Conservation (phyloP, 305 asterid species). For the Fraxinus baroniana region DNA sequence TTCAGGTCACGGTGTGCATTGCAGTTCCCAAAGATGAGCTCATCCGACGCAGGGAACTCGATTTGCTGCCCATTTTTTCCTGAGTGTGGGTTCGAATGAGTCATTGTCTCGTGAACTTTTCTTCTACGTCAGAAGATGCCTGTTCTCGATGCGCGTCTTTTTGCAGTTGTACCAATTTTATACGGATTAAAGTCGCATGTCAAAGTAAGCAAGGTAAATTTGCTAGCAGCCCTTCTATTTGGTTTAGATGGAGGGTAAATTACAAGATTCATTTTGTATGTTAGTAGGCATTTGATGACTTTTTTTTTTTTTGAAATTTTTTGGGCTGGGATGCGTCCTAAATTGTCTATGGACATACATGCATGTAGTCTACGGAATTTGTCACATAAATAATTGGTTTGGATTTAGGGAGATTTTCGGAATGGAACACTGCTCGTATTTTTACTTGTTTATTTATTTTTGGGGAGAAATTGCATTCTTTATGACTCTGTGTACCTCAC, state of each 20-base stretch:
- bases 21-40: conserved; percentile 22
- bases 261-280: conserved; percentile 30
- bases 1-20: conserved; percentile 29
- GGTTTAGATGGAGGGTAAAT: conserved; percentile 35
- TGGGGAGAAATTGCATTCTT: not conserved
- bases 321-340: conserved; percentile 30
- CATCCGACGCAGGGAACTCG: conserved; percentile 22
- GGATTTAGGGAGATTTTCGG: conserved; percentile 30
- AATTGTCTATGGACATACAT: conserved; percentile 24
- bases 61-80: conserved; percentile 31
- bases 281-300: conserved; percentile 28
- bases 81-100: conserved; percentile 26
- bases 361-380: conserved; percentile 28
- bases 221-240: conserved; percentile 21
- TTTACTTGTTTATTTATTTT: not conserved
- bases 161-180: conserved; percentile 43
- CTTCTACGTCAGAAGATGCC: conserved; percentile 52
- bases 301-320: conserved; percentile 18
- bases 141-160: conserved; percentile 27
- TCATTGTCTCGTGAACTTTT: conserved; percentile 28
- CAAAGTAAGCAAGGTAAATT: conserved; percentile 19
- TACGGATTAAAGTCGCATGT: conserved; percentile 24
- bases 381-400: not conserved
- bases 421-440: conserved; percentile 21
- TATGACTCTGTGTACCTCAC: not conserved